Base-by-base conservation (phyloP, 2,329 filamentous ascomycete genomes). In the Capronia americana region DNA sequence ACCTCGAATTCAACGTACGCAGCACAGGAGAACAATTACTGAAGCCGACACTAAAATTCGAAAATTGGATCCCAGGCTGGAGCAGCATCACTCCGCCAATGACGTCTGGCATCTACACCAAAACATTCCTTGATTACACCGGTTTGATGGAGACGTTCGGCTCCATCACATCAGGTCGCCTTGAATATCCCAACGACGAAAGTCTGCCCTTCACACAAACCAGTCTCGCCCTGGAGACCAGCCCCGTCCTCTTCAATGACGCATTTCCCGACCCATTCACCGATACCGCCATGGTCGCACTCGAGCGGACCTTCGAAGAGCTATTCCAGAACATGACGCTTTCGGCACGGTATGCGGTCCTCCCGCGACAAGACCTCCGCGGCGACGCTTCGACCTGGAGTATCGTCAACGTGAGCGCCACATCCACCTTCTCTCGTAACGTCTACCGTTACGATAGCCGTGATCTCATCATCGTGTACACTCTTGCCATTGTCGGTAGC, bases 1-100 rank as follows among this genome's bases (percentile, higher is more conserved):
- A 38, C 55, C 32, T 57, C 30, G 55, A 60, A n/a, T 60, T 60
- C 46, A 23, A 60, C 30, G 57, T 60, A 20, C 57, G 57, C 41
- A 60, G 24, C 38, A 60, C 57, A 7, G 57, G 57, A 4, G 57
- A 60, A 41, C 57, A 60, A 46, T 12, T 20, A 2, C 41, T 60
- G 20, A 60, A 20, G 2, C 57, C 57, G 6, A 30, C 23, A 10
- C 24, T 60, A 2, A 50, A 11, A 60, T 60, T 60, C 28, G 57
- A 60, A 30, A 60, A 60, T n/a, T 60, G 57, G 57, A 50, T 60
- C 24, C 57, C 57, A 1, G 57, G 57, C n/a, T 50, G 57, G 57
- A 60, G 57, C 20, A 60, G 57, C 57, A 60, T 60, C 41, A 50
- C 32, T 26, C 57, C 57, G 17, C 20, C 57, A 26, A n/a, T 60